phyloP scores from a whole-genome alignment of 441 rosid genomes.

The Dalechampia spathulata region DNA sequence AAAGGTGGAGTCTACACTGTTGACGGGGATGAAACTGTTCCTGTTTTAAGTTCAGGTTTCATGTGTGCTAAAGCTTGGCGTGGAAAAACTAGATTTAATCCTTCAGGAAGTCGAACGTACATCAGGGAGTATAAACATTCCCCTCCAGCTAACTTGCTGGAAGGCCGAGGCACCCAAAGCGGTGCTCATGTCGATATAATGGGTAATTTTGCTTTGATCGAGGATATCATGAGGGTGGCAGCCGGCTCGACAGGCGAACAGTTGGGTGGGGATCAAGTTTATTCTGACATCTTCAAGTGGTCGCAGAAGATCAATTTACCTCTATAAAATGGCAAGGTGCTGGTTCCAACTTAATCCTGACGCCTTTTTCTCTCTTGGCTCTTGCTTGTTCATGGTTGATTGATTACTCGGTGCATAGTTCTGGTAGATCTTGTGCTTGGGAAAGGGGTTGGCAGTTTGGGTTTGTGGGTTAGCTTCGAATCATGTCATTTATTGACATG shows the following conservation, averaged over 20 bases:
- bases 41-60: conserved; percentile 80
- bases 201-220: conserved; percentile 95
- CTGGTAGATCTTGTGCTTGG: too few relatives aligned
- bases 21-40: conserved; percentile 97
- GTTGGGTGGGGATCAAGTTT: conserved; percentile 72
- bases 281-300: conserved; percentile 78
- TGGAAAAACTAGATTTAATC: conserved; percentile 89
- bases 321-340: conserved; percentile 27
- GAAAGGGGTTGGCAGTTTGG: too few relatives aligned
- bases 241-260: conserved; percentile 79
- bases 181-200: conserved; percentile 91
- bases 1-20: conserved; percentile 75
- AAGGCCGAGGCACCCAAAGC: conserved; percentile 91
- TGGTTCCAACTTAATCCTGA: background rate
- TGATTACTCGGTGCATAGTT: too few relatives aligned
- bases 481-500: too few relatives aligned
- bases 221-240: conserved; percentile 86
- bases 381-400: too few relatives aligned
- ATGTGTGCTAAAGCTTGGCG: conserved; percentile 99
- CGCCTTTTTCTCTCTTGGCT: background rate
- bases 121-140: conserved; percentile 73
- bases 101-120: conserved; percentile 68
- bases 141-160: conserved; percentile 80
- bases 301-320: conserved; percentile 65
- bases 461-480: too few relatives aligned